Conservation (phyloP, 352 stramenopile genomes). For the Globisporangium viniferum region DNA sequence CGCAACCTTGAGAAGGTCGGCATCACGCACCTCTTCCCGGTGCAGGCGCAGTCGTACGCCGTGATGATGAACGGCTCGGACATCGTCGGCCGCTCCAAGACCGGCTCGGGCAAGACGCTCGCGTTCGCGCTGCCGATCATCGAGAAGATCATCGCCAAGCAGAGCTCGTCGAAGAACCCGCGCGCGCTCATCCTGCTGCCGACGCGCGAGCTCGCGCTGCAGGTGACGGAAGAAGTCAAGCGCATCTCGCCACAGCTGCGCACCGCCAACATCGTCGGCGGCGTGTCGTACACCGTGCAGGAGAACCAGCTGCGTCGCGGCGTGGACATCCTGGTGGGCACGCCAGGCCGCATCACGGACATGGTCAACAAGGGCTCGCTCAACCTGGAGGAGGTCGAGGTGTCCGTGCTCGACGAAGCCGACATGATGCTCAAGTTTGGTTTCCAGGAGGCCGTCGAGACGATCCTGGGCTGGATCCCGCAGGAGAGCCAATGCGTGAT, state of each 20-base stretch:
- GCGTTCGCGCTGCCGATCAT: slow-evolving; percentile 75
- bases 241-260: slow-evolving; percentile 87
- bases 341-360: slow-evolving; percentile 96
- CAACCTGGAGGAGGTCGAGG: slow-evolving; percentile 85
- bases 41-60: slow-evolving; percentile 80
- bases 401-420: slow-evolving; percentile 94
- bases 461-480: slow-evolving; percentile 87
- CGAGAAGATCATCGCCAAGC: slow-evolving; percentile 58
- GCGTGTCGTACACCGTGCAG: slow-evolving; percentile 91
- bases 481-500: slow-evolving; percentile 90
- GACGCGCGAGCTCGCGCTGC: slow-evolving; percentile 96
- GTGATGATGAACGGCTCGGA: slow-evolving; percentile 78
- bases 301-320: slow-evolving; percentile 88
- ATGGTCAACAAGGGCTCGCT: slow-evolving; percentile 93
- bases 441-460: slow-evolving; percentile 97
- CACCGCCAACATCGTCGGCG: slow-evolving; percentile 91
- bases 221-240: slow-evolving; percentile 93
- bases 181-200: slow-evolving; percentile 94
- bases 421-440: slow-evolving; percentile 99
- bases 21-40: slow-evolving; percentile 82
- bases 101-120: slow-evolving; percentile 71
- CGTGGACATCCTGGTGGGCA: slow-evolving; percentile 95
- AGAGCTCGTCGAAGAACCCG: slow-evolving; percentile 46
- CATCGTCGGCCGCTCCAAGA: slow-evolving; percentile 83
- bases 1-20: slow-evolving; percentile 55